Evolutionary conservation across 108 stramenopile species (phyloP).

Genomic region (Fistulifera solaris): DNA sequence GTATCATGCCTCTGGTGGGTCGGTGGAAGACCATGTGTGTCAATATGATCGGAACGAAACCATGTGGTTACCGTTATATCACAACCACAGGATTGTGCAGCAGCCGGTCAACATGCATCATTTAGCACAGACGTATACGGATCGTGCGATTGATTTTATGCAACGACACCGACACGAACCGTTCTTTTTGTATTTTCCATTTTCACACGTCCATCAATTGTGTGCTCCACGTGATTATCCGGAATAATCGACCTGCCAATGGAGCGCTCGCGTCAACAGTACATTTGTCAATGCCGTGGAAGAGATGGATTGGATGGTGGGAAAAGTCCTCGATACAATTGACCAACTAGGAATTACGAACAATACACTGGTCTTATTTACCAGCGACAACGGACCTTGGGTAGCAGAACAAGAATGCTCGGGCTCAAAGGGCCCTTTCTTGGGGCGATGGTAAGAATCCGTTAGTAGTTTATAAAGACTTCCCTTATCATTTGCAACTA

Average conservation of each 20-base stretch:
- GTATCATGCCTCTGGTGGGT: conserved; percentile 64
- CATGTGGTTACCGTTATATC: conserved; percentile 57
- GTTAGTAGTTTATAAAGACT: conserved; percentile 1
- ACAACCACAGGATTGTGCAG: conserved; percentile 34
- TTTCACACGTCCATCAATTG: conserved; percentile 62
- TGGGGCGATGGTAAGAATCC: conserved; percentile 24
- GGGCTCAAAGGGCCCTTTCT: conserved; percentile 58
- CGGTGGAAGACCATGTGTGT: conserved; percentile 48
- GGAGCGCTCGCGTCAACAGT: conserved; percentile 27
- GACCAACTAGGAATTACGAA: conserved; percentile 17
- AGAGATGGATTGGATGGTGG: conserved; percentile 68
- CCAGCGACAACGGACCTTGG: conserved; percentile 72
- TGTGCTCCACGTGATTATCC: conserved; percentile 41
- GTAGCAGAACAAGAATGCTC: conserved; percentile 40
- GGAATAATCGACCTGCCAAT: conserved; percentile 43
- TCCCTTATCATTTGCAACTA: conserved; percentile 4
- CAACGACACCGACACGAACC: conserved; percentile 15
- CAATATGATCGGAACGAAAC: conserved; percentile 30
- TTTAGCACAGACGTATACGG: conserved; percentile 34
- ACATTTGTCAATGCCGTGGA: conserved; percentile 47
- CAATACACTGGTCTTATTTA: conserved; percentile 54
- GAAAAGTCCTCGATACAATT: conserved; percentile 25
- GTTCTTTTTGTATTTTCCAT: conserved; percentile 58
- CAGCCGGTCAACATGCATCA: conserved; percentile 44
- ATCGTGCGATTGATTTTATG: conserved; percentile 25